Evolutionary conservation across 257 asterid genomes (phyloP).

Genomic region (Coffea eugenioides): DNA sequence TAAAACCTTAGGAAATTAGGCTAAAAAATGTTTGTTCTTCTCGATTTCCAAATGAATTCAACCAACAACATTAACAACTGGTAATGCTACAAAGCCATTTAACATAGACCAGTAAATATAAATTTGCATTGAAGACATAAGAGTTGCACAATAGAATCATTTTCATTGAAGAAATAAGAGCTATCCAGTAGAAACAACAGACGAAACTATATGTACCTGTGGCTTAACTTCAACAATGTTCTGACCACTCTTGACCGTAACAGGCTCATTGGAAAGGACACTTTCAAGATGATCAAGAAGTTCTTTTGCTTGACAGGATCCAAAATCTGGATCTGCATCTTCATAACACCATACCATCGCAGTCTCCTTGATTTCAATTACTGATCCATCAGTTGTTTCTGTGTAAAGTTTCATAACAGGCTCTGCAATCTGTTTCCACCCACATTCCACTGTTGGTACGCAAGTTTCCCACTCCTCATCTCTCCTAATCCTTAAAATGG

Average conservation of each 20-base stretch:
- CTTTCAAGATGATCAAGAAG: constrained; percentile 89
- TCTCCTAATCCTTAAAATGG: constrained; percentile 45
- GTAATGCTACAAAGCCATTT: no score
- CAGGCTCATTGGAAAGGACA: constrained; percentile 87
- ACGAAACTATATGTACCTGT: constrained; percentile 52
- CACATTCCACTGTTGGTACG: constrained; percentile 62
- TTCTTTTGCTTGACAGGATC: constrained; percentile 92
- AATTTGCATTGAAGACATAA: no score
- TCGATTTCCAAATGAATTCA: not conserved
- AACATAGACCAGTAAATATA: no score
- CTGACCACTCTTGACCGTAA: constrained; percentile 75
- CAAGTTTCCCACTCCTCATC: constrained; percentile 83
- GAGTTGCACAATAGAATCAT: no score
- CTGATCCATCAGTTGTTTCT: constrained; percentile 86
- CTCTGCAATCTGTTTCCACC: constrained; percentile 90
- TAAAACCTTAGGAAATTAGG: not conserved
- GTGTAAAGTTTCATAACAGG: constrained; percentile 87
- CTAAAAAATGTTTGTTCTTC: not conserved
- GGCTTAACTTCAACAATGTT: constrained; percentile 85
- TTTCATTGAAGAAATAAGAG: no score
- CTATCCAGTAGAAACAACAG: not conserved
- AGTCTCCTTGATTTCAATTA: constrained; percentile 71
- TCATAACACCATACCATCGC: constrained; percentile 88
- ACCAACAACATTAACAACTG: not conserved
- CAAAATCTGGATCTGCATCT: constrained; percentile 93